Conservation (phyloP, 495 filamentous ascomycete genomes). For the Massariosphaeria phaeospora region DNA sequence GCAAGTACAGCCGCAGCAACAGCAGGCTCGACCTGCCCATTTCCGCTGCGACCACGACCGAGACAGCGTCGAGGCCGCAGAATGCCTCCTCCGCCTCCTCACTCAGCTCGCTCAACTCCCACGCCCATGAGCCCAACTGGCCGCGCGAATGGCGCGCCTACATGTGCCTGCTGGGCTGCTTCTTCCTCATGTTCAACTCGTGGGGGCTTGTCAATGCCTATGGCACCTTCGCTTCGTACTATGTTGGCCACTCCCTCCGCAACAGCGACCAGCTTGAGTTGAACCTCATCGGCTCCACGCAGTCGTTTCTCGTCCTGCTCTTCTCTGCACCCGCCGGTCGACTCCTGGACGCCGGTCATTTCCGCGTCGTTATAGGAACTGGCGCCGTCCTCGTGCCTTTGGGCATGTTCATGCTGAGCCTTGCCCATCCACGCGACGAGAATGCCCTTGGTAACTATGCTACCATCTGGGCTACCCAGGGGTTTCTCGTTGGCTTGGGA, state of each 20-base stretch:
- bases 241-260: slow-evolving; percentile 38
- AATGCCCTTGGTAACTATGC: slow-evolving; percentile 35
- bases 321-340: slow-evolving; percentile 41
- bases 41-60: slow-evolving; percentile 1
- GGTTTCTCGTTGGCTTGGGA: slow-evolving; percentile 41
- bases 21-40: slow-evolving; percentile 4
- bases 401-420: slow-evolving; percentile 40
- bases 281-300: slow-evolving; percentile 42
- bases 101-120: background rate
- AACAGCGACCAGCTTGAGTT: slow-evolving; percentile 33
- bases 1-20: slow-evolving; percentile 7
- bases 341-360: slow-evolving; percentile 42
- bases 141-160: slow-evolving; percentile 41
- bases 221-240: slow-evolving; percentile 43
- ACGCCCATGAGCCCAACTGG: slow-evolving; percentile 36
- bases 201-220: slow-evolving; percentile 44
- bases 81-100: slow-evolving; percentile 17
- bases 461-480: slow-evolving; percentile 41
- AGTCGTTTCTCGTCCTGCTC: slow-evolving; percentile 40
- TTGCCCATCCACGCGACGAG: slow-evolving; percentile 28
- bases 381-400: slow-evolving; percentile 38
- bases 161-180: slow-evolving; percentile 40
- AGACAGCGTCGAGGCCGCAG: slow-evolving; percentile 18
- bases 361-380: slow-evolving; percentile 31
- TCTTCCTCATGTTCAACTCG: slow-evolving; percentile 46